phyloP scores from a whole-genome alignment of 306 rosid genomes.

The Sicyos baderoa region DNA sequence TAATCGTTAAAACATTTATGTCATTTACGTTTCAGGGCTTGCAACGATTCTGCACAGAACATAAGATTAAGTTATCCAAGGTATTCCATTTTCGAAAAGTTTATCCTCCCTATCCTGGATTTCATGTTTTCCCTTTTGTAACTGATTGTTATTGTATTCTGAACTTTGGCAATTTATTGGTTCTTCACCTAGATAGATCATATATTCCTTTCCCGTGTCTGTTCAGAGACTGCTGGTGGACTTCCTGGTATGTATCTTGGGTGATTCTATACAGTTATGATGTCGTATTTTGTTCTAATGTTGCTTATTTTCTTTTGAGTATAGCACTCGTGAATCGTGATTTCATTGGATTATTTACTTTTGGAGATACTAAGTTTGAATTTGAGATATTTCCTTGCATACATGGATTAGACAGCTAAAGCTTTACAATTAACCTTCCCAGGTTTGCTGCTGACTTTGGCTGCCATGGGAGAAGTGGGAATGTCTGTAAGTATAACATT shows the following conservation, averaged over 20 bases:
- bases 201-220: conserved; percentile 84
- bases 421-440: conserved; percentile 22
- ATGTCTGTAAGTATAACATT: conserved; percentile 56
- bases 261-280: conserved; percentile 2
- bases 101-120: conserved; percentile 3
- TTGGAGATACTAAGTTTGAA: too few relatives aligned
- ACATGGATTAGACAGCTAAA: not conserved
- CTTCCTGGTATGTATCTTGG: conserved; percentile 63
- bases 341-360: too few relatives aligned
- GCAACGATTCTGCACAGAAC: conserved; percentile 85
- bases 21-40: conserved; percentile 43
- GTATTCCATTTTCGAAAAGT: conserved; percentile 27
- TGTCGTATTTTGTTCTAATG: not conserved
- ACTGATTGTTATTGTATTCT: too few relatives aligned
- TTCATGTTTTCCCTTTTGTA: too few relatives aligned
- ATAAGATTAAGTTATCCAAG: conserved; percentile 70
- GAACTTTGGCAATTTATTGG: conserved; percentile 15
- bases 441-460: conserved; percentile 91
- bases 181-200: conserved; percentile 63
- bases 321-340: too few relatives aligned
- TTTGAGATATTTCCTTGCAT: too few relatives aligned
- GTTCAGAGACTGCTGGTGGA: conserved; percentile 92
- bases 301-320: too few relatives aligned
- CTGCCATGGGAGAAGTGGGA: conserved; percentile 87
- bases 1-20: not conserved